Conservation (phyloP, 495 filamentous ascomycete species). For the Podospora appendiculata region DNA sequence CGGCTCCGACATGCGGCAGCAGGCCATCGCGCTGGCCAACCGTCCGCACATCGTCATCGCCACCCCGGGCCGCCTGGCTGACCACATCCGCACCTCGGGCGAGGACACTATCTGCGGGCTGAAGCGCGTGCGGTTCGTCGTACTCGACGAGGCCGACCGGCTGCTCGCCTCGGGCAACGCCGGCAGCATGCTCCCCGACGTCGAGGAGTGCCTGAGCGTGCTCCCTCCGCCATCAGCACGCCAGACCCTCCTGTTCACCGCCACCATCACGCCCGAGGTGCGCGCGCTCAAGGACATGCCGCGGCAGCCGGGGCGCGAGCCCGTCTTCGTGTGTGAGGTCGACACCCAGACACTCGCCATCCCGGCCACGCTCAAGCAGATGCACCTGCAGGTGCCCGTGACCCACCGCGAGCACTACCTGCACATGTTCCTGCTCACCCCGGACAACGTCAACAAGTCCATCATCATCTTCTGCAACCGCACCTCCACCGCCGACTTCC, state of each 20-base stretch:
- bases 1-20: conserved; percentile 83
- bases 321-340: conserved; percentile 85
- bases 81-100: conserved; percentile 86
- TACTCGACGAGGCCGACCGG: conserved; percentile 94
- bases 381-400: conserved; percentile 77
- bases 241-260: conserved; percentile 94
- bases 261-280: conserved; percentile 91
- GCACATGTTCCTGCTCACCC: conserved; percentile 79
- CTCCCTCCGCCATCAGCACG: conserved; percentile 65
- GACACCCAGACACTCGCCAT: conserved; percentile 66
- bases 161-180: conserved; percentile 60
- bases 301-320: conserved; percentile 53
- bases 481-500: conserved; percentile 76
- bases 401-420: conserved; percentile 91
- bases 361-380: conserved; percentile 72
- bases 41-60: conserved; percentile 90
- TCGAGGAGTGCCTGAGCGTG: conserved; percentile 75
- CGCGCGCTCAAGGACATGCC: conserved; percentile 71
- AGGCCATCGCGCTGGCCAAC: conserved; percentile 72
- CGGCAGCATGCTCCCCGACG: conserved; percentile 87
- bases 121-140: conserved; percentile 68
- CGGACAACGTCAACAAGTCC: conserved; percentile 61
- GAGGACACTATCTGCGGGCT: conserved; percentile 81
- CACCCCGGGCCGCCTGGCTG: conserved; percentile 87
- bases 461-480: conserved; percentile 94